A percentile compares a stretch with the other conserved stretches of the same genome.
Conservation (phyloP, 768 basidiomycete genomes). For the Russula abietina region DNA sequence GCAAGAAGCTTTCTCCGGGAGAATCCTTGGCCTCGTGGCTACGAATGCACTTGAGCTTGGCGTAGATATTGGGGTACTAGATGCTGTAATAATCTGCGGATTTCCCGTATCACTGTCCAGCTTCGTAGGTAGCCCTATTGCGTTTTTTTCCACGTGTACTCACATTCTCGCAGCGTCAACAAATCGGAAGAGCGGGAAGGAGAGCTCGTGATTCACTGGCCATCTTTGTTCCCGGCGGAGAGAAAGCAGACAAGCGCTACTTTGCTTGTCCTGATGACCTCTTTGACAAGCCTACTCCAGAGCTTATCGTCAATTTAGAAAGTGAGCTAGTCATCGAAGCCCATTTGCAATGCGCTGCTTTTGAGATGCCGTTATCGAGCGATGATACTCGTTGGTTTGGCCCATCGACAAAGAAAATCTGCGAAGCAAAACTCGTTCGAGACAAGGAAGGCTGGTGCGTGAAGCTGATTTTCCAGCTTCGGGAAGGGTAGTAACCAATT, state of each 20-base stretch:
- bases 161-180: slow-evolving; percentile 58
- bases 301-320: slow-evolving; percentile 65
- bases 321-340: slow-evolving; percentile 73
- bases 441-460: slow-evolving; percentile 79
- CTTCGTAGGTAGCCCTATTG: slow-evolving; percentile 46
- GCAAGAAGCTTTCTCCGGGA: slow-evolving; percentile 77
- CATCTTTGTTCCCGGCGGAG: slow-evolving; percentile 60
- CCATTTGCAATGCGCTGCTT: slow-evolving; percentile 81
- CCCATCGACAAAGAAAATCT: slow-evolving; percentile 49
- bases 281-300: slow-evolving; percentile 54
- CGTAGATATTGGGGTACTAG: slow-evolving; percentile 84
- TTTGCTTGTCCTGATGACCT: slow-evolving; percentile 62
- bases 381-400: slow-evolving; percentile 75
- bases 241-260: slow-evolving; percentile 73
- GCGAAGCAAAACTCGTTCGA: slow-evolving; percentile 49
- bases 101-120: slow-evolving; percentile 78
- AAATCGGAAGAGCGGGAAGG: slow-evolving; percentile 83
- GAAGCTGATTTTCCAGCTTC: background rate
- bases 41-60: slow-evolving; percentile 90
- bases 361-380: slow-evolving; percentile 72
- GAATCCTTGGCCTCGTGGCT: slow-evolving; percentile 77
- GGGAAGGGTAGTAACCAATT: background rate
- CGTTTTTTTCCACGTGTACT: background rate
- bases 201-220: slow-evolving; percentile 74
- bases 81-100: slow-evolving; percentile 84